A percentile compares a stretch with the other conserved stretches of the same genome.
Conservation (phyloP, 768 basidiomycete genomes). For the Boletus barrowsii region DNA sequence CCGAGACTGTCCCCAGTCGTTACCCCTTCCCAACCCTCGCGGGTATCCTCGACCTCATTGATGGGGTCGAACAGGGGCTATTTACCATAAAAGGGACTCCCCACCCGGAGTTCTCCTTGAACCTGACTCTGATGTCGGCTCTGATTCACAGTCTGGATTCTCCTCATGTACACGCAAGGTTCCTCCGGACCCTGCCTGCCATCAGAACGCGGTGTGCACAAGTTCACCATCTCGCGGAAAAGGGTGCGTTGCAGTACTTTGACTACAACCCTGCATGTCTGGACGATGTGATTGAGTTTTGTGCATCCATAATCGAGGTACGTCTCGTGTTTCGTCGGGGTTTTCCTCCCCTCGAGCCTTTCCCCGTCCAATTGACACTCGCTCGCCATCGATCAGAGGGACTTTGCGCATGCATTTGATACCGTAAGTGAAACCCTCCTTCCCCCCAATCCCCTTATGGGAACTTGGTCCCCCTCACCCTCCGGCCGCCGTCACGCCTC, state of each 20-base stretch:
- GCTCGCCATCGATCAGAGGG: slow-evolving; percentile 51
- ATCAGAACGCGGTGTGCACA: slow-evolving; percentile 81
- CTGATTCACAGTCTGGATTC: neutral
- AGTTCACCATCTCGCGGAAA: slow-evolving; percentile 74
- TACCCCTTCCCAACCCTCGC: no score
- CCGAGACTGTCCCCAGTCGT: no score
- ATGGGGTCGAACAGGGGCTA: slow-evolving; percentile 5
- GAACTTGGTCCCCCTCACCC: neutral
- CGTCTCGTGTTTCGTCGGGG: slow-evolving; percentile 4
- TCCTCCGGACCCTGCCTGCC: slow-evolving; percentile 84
- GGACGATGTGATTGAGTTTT: slow-evolving; percentile 65
- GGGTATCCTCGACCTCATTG: no score
- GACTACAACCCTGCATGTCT: slow-evolving; percentile 80
- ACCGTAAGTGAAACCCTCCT: slow-evolving; percentile 42
- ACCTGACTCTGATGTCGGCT: neutral
- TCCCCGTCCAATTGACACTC: neutral
- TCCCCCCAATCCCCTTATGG: neutral
- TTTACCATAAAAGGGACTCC: slow-evolving; percentile 2
- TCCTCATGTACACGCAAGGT: slow-evolving; percentile 41
- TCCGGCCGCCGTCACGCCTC: neutral
- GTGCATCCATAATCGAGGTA: slow-evolving; percentile 75
- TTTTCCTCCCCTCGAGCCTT: neutral
- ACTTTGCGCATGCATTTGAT: slow-evolving; percentile 69
- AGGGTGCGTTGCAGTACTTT: slow-evolving; percentile 80
- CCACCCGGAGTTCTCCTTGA: neutral